Evolutionary conservation across 345 rosid species (phyloP), one percentile per base, ranked within the genome.

Genomic region (Xanthoceras sorbifolium): DNA sequence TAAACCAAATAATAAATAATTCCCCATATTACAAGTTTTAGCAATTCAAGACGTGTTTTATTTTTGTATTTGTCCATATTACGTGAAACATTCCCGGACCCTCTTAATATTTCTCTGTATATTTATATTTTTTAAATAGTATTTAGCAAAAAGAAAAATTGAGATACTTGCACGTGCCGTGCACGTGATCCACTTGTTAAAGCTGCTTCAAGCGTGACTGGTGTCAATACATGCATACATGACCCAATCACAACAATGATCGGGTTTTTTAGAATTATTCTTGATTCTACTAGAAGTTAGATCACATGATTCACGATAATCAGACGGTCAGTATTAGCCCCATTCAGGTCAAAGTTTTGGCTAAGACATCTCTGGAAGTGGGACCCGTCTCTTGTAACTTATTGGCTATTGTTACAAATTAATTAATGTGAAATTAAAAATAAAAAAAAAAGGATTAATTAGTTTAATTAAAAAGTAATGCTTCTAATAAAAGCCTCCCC

Each of bases 401-500:
- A 60, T 57, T 18, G 12, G 28, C 64, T 4, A 6, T 54, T 54
- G 50, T 46, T 46, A 3, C 50, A 11, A 46, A 18, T 17, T 32
- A 64, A 32, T 26, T 25, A 59, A 60, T 15, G 52, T 38, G 25
- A 59, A 59, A 8, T 12, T 4, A 10, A 17, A 52, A 38, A 64
- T 6, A 1, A 15, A 52, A 63, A 40, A 4, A 62, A 15, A 18
- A 1, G 14, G 23, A 44, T 59, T 26, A 10, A 36, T 67, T 26
- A 40, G 82, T 83, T 79, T 74, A 86, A 73, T 71, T 57, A 76
- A 87, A 89, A 72, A 78, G 79, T 64, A 55, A 83, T 84, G 85
- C 85, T 84, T 86, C 75, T 70, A 72, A 59, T 75, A 73, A 81
- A 84, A 85, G 89, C 82, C 84, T 82, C 57, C 64, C 54, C 31